Percentiles rank a stretch among this genome's conserved stretches.
phyloP scores from a whole-genome alignment of 257 asterid genomes.

The Solanum piurae region DNA sequence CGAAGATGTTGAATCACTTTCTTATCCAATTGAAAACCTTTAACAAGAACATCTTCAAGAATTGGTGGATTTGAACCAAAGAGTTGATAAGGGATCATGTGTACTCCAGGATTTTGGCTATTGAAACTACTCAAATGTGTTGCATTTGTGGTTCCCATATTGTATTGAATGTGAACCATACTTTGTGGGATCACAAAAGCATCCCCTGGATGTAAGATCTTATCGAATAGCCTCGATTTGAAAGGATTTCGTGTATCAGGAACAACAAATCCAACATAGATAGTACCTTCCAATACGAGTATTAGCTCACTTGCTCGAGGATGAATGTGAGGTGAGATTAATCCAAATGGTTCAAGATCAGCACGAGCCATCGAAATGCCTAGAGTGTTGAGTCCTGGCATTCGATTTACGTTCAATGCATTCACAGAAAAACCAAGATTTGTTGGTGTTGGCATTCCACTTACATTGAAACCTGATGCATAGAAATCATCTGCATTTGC shows the following conservation, averaged over 20 bases:
- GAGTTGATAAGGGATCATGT: background rate
- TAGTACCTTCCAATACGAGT: background rate
- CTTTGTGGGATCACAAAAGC: background rate
- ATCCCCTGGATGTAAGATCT: conserved; percentile 1
- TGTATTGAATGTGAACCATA: background rate
- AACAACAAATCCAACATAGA: background rate
- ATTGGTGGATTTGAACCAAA: conserved; percentile 3
- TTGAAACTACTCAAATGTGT: background rate
- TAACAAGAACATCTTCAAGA: background rate
- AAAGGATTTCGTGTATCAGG: background rate
- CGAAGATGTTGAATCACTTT: background rate
- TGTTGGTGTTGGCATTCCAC: background rate
- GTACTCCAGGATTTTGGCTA: conserved; percentile 3
- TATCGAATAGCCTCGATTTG: background rate
- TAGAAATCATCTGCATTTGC: background rate
- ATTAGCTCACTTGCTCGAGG: background rate
- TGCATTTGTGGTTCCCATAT: background rate
- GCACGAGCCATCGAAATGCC: background rate
- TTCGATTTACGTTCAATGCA: background rate
- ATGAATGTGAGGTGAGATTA: background rate
- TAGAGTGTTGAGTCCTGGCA: conserved; percentile 2
- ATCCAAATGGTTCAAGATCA: background rate
- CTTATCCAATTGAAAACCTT: conserved; percentile 1
- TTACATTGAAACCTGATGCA: background rate
- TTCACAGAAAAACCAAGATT: background rate